A percentile compares a stretch with the other conserved stretches of the same genome.
Conservation (phyloP, 106 monocot genomes). For the Iris macrosiphon region DNA sequence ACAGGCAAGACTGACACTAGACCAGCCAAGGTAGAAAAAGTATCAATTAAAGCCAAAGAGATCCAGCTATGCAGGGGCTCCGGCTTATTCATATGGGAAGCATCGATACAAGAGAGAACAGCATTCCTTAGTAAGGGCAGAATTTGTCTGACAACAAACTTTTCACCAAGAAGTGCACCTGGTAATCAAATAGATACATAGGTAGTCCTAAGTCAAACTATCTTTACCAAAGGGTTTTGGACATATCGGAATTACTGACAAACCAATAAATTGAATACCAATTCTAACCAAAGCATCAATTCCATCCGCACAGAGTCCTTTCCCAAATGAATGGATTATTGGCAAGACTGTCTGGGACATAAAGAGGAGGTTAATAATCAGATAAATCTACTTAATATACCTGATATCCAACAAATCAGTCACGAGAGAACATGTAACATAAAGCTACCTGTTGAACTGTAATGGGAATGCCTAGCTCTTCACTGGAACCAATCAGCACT, state of each 20-base stretch:
- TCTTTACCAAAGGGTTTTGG: background rate
- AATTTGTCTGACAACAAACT: constrained; percentile 65
- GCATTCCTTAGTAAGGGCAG: constrained; percentile 66
- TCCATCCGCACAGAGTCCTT: constrained; percentile 79
- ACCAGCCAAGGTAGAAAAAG: constrained; percentile 66
- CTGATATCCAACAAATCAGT: no score
- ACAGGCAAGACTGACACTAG: constrained; percentile 51
- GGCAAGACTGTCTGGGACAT: constrained; percentile 77
- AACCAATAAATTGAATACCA: constrained; percentile 38
- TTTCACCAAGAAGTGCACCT: constrained; percentile 86
- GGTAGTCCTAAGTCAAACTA: background rate
- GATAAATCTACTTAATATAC: no score
- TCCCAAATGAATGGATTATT: constrained; percentile 75
- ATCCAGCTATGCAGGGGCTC: constrained; percentile 89
- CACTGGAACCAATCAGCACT: constrained; percentile 76
- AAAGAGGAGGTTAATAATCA: constrained; percentile 6
- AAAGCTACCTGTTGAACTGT: constrained; percentile 77
- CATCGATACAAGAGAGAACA: constrained; percentile 58
- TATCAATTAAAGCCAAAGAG: constrained; percentile 55
- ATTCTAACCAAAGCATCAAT: constrained; percentile 91
- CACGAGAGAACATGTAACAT: background rate
- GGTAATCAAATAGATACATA: constrained; percentile 3
- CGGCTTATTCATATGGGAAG: constrained; percentile 55
- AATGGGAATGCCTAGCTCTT: constrained; percentile 91
- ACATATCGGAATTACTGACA: background rate